These are phyloP conservation scores for Caryopteris hybrid DNA, from an alignment of 305 asterid genomes.

Conservation along the genomic window DNA sequence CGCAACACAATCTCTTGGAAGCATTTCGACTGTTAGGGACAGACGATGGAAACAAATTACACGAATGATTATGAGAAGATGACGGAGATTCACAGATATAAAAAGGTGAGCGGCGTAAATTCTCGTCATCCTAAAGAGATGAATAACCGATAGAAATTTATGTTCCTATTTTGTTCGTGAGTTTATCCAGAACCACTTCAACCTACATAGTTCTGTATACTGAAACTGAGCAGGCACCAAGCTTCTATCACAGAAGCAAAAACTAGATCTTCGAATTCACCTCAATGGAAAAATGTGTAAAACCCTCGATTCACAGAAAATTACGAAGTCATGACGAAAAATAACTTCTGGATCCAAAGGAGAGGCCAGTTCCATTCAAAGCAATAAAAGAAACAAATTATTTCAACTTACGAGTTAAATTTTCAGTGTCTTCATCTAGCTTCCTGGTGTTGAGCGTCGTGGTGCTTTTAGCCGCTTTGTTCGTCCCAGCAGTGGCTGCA, in stretches of 20 bases:
- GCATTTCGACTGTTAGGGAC: too few relatives aligned
- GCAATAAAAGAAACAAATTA: not conserved
- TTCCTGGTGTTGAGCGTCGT: slow-evolving; percentile 77
- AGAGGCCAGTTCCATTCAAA: not conserved
- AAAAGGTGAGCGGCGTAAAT: not conserved
- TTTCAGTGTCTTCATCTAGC: slow-evolving; percentile 93
- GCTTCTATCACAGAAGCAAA: not conserved
- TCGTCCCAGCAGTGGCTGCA: slow-evolving; percentile 89
- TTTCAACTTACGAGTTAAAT: slow-evolving; percentile 74
- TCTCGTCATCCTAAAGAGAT: not conserved
- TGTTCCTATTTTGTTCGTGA: too few relatives aligned
- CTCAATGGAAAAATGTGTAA: not conserved
- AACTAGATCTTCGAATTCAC: too few relatives aligned
- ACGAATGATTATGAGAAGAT: not conserved
- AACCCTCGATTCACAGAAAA: not conserved
- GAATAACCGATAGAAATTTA: not conserved
- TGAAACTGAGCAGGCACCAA: not conserved
- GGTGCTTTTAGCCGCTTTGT: slow-evolving; percentile 83
- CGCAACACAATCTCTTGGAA: too few relatives aligned
- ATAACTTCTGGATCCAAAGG: not conserved
- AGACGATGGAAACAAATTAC: not conserved
- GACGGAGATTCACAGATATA: not conserved
- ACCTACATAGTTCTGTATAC: not conserved
- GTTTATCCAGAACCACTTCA: not conserved
- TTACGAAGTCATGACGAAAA: too few relatives aligned